These are phyloP conservation scores for Phytophthora niederhauseri DNA, from an alignment of 352 stramenopile species.

Conservation along the genomic window DNA sequence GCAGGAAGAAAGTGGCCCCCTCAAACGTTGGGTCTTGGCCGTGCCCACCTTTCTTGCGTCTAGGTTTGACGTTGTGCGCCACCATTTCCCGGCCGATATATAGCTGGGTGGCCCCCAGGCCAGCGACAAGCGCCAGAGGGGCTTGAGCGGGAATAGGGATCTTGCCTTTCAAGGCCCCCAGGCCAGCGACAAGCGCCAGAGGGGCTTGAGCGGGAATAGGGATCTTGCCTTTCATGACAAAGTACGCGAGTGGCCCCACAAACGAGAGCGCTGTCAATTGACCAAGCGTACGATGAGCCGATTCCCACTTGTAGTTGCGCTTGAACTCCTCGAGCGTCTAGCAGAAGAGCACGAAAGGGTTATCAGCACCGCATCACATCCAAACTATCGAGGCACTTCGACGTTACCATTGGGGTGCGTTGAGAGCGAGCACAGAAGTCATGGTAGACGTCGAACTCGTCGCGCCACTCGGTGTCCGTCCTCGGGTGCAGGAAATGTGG, in stretches of 20 bases:
- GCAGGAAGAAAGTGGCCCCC: conserved; percentile 51
- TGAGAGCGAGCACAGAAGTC: conserved; percentile 95
- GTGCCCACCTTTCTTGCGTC: conserved; percentile 16
- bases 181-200: conserved; percentile 42
- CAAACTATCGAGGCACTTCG: not conserved
- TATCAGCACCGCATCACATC: not conserved
- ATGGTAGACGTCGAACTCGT: conserved; percentile 96
- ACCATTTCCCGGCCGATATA: conserved; percentile 65
- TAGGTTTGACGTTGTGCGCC: conserved; percentile 37
- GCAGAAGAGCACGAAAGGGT: not conserved
- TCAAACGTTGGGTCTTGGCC: conserved; percentile 30
- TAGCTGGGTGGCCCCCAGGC: conserved; percentile 51
- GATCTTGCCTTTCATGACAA: conserved; percentile 79
- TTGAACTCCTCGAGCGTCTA: conserved; percentile 97
- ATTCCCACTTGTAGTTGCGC: conserved; percentile 94
- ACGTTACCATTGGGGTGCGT: conserved; percentile 67
- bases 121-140: conserved; percentile 45
- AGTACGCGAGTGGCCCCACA: conserved; percentile 90
- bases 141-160: conserved; percentile 60
- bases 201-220: conserved; percentile 54
- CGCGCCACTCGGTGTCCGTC: conserved; percentile 90
- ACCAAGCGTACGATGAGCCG: conserved; percentile 94
- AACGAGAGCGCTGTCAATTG: conserved; percentile 92
- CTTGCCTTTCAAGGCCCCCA: conserved; percentile 53
- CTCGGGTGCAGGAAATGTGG: conserved; percentile 81